Percentiles rank a stretch among this genome's conserved stretches.
Evolutionary conservation across 2,329 filamentous ascomycete species (phyloP).

Genomic region (Cephalotrichum gorgonifer): DNA sequence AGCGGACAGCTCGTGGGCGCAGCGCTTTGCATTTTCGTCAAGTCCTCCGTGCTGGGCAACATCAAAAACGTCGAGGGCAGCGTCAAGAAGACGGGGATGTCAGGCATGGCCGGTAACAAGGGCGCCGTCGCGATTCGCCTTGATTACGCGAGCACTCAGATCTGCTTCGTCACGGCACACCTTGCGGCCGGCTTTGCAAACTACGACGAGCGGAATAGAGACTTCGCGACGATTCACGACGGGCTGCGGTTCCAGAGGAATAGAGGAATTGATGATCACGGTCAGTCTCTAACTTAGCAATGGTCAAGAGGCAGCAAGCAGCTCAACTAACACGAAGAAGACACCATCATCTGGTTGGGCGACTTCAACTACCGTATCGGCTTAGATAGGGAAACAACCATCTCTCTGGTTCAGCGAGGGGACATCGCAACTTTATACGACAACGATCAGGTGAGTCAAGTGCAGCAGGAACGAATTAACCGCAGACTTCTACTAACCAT

Average conservation of each 20-base stretch:
- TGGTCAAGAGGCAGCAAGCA: not conserved
- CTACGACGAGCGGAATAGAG: conserved; percentile 89
- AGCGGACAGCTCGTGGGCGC: conserved; percentile 93
- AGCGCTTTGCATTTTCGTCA: conserved; percentile 85
- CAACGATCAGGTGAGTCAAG: conserved; percentile 64
- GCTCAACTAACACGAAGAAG: conserved; percentile 18
- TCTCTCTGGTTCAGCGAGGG: conserved; percentile 58
- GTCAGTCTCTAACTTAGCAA: conserved; percentile 24
- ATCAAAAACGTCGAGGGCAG: conserved; percentile 97
- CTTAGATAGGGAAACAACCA: conserved; percentile 65
- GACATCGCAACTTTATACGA: conserved; percentile 76
- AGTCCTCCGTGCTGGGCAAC: conserved; percentile 60
- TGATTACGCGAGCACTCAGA: conserved; percentile 82
- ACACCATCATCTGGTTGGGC: conserved; percentile 83
- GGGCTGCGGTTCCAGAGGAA: conserved; percentile 88
- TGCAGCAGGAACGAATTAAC: not conserved
- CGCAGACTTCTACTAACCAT: not conserved
- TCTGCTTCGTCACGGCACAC: conserved; percentile 96
- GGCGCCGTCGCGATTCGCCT: conserved; percentile 93
- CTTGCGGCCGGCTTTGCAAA: conserved; percentile 92
- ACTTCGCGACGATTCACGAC: conserved; percentile 81
- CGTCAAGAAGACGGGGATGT: conserved; percentile 89
- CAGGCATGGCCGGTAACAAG: conserved; percentile 96
- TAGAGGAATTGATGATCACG: conserved; percentile 83
- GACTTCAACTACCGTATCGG: conserved; percentile 99